A percentile compares a stretch with the other conserved stretches of the same genome.
phyloP scores from a whole-genome alignment of 441 rosid genomes.

The Rhodomyrtus psidioides region DNA sequence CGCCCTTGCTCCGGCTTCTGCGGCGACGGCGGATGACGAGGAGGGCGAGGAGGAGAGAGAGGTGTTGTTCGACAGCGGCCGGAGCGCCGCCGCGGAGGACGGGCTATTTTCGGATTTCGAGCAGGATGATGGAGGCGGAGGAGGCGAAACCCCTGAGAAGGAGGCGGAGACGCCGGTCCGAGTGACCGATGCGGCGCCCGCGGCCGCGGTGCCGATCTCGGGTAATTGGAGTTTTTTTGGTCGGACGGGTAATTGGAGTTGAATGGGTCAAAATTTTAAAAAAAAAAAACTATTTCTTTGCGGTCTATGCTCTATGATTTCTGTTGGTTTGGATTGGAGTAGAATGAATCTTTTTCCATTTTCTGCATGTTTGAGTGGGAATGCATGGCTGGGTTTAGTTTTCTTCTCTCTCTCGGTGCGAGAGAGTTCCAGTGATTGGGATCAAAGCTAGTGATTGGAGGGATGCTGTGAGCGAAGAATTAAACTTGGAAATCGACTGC shows the following conservation, averaged over 20 bases:
- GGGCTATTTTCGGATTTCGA: constrained; percentile 71
- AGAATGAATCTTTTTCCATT: background rate
- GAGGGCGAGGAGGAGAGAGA: constrained; percentile 24
- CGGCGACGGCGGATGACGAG: constrained; percentile 10
- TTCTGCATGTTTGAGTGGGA: background rate
- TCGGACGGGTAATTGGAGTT: constrained; percentile 24
- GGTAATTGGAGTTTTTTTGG: constrained; percentile 20
- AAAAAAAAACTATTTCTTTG: no score
- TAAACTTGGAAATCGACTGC: background rate
- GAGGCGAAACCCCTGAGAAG: constrained; percentile 28
- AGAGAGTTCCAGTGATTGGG: background rate
- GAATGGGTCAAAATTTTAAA: background rate
- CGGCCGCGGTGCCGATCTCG: constrained; percentile 35
- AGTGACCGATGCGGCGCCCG: background rate
- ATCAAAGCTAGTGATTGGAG: background rate
- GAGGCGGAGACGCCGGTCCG: constrained; percentile 7
- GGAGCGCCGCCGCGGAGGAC: constrained; percentile 60
- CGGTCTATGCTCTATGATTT: background rate
- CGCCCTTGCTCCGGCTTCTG: constrained; percentile 38
- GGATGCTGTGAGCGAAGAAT: background rate
- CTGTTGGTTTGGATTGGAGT: background rate
- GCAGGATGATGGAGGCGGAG: constrained; percentile 43
- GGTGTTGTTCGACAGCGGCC: constrained; percentile 55
- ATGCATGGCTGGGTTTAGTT: background rate
- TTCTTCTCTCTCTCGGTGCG: background rate